phyloP scores from a whole-genome alignment of 495 filamentous ascomycete species.

The Daldinia caldariorum region DNA sequence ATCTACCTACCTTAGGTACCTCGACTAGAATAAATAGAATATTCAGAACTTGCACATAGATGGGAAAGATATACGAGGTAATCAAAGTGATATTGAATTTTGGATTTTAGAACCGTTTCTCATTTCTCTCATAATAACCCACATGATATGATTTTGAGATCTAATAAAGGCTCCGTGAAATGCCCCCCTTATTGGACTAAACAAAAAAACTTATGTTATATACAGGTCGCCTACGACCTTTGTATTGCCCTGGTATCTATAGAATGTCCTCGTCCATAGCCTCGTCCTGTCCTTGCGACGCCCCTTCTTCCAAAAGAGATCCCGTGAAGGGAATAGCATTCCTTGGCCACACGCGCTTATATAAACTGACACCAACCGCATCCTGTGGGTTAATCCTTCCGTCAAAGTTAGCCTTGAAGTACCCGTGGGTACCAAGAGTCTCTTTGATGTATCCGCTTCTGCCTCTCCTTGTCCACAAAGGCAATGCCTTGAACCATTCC shows the following conservation, averaged over 20 bases:
- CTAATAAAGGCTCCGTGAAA: conserved; percentile 4
- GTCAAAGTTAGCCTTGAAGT: conserved; percentile 99
- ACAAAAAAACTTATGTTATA: background rate
- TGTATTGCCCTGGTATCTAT: conserved; percentile 22
- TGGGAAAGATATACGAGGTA: conserved; percentile 6
- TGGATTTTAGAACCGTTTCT: conserved; percentile 20
- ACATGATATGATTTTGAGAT: conserved; percentile 1
- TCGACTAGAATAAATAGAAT: no score
- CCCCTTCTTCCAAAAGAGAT: conserved; percentile 48
- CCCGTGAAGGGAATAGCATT: conserved; percentile 64
- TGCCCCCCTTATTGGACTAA: conserved; percentile 12
- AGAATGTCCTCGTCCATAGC: conserved; percentile 56
- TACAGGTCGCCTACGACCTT: background rate
- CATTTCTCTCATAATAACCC: conserved; percentile 33
- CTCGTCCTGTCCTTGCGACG: conserved; percentile 37
- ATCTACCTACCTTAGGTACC: no score
- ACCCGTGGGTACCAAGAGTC: conserved; percentile 93
- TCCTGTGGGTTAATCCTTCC: conserved; percentile 94
- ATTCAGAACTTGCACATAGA: background rate
- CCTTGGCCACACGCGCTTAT: conserved; percentile 91
- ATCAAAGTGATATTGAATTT: background rate
- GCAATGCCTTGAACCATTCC: conserved; percentile 94
- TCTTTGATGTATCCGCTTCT: conserved; percentile 92
- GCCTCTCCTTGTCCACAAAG: conserved; percentile 91
- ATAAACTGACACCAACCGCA: conserved; percentile 88